phyloP scores from a whole-genome alignment of 306 rosid species.

The Acmispon strigosus region DNA sequence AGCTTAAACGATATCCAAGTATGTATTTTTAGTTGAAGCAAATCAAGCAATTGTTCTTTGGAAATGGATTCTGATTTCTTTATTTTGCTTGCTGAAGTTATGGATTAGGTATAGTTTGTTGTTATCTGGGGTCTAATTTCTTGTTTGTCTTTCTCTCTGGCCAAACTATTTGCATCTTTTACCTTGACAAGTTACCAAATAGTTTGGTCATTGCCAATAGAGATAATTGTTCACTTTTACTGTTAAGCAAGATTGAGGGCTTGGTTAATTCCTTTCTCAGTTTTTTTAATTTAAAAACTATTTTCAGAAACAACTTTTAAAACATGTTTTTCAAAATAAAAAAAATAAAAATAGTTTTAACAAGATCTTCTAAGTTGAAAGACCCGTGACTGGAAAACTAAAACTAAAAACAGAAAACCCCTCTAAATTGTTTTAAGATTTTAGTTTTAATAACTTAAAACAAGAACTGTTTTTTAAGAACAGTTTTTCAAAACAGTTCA shows the following conservation, averaged over 20 bases:
- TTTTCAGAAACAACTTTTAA: too few relatives aligned
- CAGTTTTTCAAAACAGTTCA: too few relatives aligned
- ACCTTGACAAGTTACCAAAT: neutral
- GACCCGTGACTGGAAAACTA: too few relatives aligned
- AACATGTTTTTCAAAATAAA: too few relatives aligned
- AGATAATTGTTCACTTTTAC: neutral
- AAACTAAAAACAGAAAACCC: too few relatives aligned
- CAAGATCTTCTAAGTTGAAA: too few relatives aligned
- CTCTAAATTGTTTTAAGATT: too few relatives aligned
- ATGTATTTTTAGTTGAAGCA: slow-evolving; percentile 22
- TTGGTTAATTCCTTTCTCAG: too few relatives aligned
- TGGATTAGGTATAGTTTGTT: neutral
- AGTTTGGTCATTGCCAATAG: neutral
- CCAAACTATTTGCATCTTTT: neutral
- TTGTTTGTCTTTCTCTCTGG: neutral
- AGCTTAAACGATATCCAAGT: slow-evolving; percentile 96
- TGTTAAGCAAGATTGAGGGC: neutral
- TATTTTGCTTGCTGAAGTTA: neutral
- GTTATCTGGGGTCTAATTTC: neutral
- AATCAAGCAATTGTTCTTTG: neutral
- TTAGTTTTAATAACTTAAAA: too few relatives aligned
- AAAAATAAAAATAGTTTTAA: too few relatives aligned
- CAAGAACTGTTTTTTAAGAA: too few relatives aligned
- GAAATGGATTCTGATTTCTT: neutral
- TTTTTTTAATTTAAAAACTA: too few relatives aligned